Evolutionary conservation across 1,139 yeast species (phyloP), one percentile per base, ranked within the genome.

Genomic region (Suhomyces wounanorum): DNA sequence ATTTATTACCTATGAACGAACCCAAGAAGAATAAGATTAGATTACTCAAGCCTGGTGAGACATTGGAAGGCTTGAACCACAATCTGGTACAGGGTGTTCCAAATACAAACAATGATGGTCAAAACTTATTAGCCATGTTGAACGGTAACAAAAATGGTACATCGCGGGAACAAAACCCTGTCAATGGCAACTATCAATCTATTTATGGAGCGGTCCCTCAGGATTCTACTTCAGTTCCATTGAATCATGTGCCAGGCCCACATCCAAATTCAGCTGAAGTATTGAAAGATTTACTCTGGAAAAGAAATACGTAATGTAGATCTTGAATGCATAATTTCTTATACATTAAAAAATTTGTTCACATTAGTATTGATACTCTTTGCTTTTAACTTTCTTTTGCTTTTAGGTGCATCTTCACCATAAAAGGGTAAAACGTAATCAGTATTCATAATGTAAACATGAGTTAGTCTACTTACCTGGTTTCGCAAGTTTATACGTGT

Each of bases 31-130:
- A 60, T 18, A 62, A 56, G 39, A 57, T 69, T 30, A 61, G 68
- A 49, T 57, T 70, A 26, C 60, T 69, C 39, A 69, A 65, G 45
- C 71, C 71, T 9, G 74, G 74, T 3, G 69, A 71, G 52, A 52
- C 63, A 10, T 59, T 69, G 39, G 42, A 40, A 8, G 13, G 23
- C 8, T 17, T 40, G 5, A 61, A 55, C 18, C 40, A 47, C 18
- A 37, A 33, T 17, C 18, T 28, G 5, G 16, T 3, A 17, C 48
- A 16, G 14, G 45, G 44, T 16, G 23, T 48, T 17, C 21, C 46
- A 4, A 36, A 45, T 8, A 16, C 54, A 10, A 55, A 58, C 30
- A 36, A 43, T 5, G 56, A 55, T 18, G 62, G 61, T 3, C 50
- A 59, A 47, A 58, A 47, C 26, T 48, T 58, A 21, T 52, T 59